Base-by-base conservation (phyloP, 2,329 filamentous ascomycete genomes). In the Cladosporium sp. region DNA sequence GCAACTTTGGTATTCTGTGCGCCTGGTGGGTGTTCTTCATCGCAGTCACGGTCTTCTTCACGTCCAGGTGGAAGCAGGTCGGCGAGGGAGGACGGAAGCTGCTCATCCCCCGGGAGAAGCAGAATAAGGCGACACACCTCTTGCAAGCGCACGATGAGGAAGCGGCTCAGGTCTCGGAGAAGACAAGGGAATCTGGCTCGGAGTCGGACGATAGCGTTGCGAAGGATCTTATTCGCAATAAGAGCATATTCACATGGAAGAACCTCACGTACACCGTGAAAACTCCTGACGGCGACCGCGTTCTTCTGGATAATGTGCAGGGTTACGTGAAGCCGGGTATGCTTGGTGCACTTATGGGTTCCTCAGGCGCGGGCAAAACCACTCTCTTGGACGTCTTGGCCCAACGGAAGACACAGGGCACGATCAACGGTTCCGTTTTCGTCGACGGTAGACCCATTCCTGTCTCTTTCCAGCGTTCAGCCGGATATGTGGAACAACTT, bases 181-280 rank as follows among this genome's bases (percentile, higher is more conserved):
- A 62, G 52, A 31, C 57, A 5, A 4, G 14, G 16, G 40, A 49
- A 7, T 23, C 40, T 23, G 37, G 58, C 14, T 55, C 37, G 21
- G 62, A 56, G 14, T 56, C 49, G 33, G 62, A 31, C 29, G 55
- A 67, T 4, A 60, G 50, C 8, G 53, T 75, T n/a, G 77, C 80
- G 46, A 75, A 74, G 2, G 74, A 80, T 33, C 79, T 90, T 0
- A 77, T 88, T 33, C 84, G 84, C 29, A 90, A 91, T 74, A 89
- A 85, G 0, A 88, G 86, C 0, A 81, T 90, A 0, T 91, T 96
- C 65, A 96, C 93, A 0, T 97, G 92, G 90, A 91, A 94, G 75
- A 83, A 90, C 69, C 87, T 97, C 67, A 91, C 89, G 73, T 97
- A 97, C 75, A 90, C 86, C 0, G 89, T 93, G 66, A 78, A 80